These are phyloP conservation scores for Antitrichia curtipendula DNA, from an alignment of 225 moss, liverwort and hornwort genomes.

Conservation along the genomic window DNA sequence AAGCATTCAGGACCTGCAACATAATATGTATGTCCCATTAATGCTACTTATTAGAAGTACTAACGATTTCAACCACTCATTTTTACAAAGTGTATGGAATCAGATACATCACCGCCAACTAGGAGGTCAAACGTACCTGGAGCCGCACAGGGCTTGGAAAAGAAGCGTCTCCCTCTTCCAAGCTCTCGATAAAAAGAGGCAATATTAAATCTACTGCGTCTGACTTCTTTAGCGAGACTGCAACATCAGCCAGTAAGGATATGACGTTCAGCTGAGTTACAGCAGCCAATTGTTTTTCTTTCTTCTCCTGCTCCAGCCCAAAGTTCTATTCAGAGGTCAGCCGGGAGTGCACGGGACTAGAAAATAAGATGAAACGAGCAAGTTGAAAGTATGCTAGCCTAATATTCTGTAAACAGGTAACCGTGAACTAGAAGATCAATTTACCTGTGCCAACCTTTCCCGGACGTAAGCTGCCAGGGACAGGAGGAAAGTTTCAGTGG, in stretches of 20 bases:
- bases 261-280: constrained; percentile 68
- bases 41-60: not conserved
- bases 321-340: not conserved
- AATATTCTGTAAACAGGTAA: not conserved
- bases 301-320: constrained; percentile 50
- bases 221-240: constrained; percentile 40
- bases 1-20: constrained; percentile 60
- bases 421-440: not conserved
- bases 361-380: not conserved
- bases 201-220: constrained; percentile 65
- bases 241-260: constrained; percentile 60
- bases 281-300: constrained; percentile 41
- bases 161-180: constrained; percentile 66
- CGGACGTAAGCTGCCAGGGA: constrained; percentile 60
- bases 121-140: constrained; percentile 20
- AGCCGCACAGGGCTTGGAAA: constrained; percentile 43
- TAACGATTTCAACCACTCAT: not conserved
- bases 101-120: not conserved
- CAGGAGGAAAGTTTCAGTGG: constrained; percentile 61
- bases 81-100: not conserved
- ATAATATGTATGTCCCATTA: not conserved
- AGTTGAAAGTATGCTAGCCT: not conserved
- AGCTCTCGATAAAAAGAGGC: constrained; percentile 67
- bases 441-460: constrained; percentile 55
- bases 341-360: not conserved